phyloP scores from a whole-genome alignment of 768 basidiomycete species.

The Kwoniella sp. region DNA sequence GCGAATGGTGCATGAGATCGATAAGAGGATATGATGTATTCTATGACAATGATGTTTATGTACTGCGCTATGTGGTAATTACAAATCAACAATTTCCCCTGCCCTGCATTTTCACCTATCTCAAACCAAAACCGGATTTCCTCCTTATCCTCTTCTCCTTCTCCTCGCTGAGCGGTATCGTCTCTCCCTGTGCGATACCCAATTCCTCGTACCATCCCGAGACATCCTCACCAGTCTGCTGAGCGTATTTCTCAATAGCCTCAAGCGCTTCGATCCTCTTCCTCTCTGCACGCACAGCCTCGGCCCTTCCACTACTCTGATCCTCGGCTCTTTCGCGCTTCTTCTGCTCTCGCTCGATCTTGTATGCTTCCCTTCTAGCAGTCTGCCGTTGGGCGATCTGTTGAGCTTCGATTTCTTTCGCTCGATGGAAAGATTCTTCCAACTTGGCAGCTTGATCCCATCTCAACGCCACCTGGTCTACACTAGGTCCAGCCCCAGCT shows the following conservation, averaged over 20 bases:
- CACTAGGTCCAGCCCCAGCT: background rate
- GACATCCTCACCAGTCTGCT: conserved; percentile 37
- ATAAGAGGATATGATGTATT: background rate
- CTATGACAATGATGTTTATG: conserved; percentile 3
- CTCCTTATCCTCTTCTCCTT: conserved; percentile 5
- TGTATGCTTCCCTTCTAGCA: conserved; percentile 26
- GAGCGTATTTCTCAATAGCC: conserved; percentile 31
- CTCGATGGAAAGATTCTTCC: conserved; percentile 25
- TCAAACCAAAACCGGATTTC: conserved; percentile 11
- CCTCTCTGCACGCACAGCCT: conserved; percentile 23
- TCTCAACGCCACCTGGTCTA: conserved; percentile 4
- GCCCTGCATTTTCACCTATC: no score
- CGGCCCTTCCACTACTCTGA: conserved; percentile 11
- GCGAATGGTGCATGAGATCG: conserved; percentile 19
- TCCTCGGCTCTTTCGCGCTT: conserved; percentile 23
- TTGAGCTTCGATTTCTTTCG: conserved; percentile 23
- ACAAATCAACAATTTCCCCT: no score
- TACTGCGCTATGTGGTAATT: background rate
- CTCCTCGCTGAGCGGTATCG: conserved; percentile 17
- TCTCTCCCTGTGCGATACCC: conserved; percentile 17
- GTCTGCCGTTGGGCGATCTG: conserved; percentile 27
- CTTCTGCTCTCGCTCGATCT: conserved; percentile 20
- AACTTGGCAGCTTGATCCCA: conserved; percentile 35
- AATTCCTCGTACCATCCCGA: conserved; percentile 33
- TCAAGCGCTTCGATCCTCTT: conserved; percentile 28